Evolutionary conservation across 129 eudicot species (phyloP).

Genomic region (Silybum marianum): DNA sequence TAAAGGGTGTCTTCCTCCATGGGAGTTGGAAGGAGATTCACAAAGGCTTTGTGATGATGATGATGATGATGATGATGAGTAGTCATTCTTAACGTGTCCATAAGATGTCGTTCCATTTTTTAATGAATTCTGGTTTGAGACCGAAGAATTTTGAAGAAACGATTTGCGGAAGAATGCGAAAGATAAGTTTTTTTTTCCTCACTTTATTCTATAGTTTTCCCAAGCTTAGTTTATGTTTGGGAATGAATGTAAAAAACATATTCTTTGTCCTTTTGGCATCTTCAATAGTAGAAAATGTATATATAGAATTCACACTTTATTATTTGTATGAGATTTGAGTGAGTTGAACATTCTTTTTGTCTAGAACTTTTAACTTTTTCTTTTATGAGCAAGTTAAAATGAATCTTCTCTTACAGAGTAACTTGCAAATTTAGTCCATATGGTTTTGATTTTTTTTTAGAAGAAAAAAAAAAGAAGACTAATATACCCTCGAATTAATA

Average conservation of each 20-base stretch:
- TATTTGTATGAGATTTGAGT: slow-evolving; percentile 21
- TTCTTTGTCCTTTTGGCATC: slow-evolving; percentile 27
- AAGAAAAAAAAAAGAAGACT: too few species aligned
- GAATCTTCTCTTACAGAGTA: neutral
- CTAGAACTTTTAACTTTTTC: neutral
- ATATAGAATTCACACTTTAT: slow-evolving; percentile 27
- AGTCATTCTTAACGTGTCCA: slow-evolving; percentile 9
- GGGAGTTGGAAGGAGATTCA: slow-evolving; percentile 52
- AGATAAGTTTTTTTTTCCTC: neutral
- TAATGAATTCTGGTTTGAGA: neutral
- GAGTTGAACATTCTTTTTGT: slow-evolving; percentile 24
- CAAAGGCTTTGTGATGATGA: slow-evolving; percentile 32
- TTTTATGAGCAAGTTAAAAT: too few species aligned
- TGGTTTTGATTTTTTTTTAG: neutral
- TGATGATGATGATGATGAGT: slow-evolving; percentile 32
- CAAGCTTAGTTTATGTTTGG: slow-evolving; percentile 18
- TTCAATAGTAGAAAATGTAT: slow-evolving; percentile 25
- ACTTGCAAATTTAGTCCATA: slow-evolving; percentile 8
- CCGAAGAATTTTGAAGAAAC: slow-evolving; percentile 10
- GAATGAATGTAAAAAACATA: slow-evolving; percentile 31
- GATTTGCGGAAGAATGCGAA: neutral
- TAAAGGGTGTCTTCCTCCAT: slow-evolving; percentile 67
- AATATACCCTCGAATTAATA: too few species aligned
- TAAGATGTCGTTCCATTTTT: slow-evolving; percentile 7
- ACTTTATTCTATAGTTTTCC: slow-evolving; percentile 25